Evolutionary conservation across 179 eudicot species (phyloP), one percentile per base, ranked within the genome.

Genomic region (Camellia oleifera): DNA sequence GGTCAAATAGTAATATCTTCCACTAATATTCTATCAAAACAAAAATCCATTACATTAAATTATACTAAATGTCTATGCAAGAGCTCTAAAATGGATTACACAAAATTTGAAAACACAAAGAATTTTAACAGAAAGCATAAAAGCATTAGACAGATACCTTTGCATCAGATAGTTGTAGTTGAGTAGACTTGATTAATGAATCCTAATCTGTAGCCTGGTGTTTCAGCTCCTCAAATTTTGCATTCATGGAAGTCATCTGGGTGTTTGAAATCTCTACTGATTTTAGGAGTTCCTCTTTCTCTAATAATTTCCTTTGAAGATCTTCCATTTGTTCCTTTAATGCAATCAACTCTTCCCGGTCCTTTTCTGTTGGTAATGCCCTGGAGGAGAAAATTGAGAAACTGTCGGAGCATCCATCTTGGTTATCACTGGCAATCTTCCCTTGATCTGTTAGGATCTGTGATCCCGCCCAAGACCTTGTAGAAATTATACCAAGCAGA

Each of bases 251-350:
- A 79, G 72, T 86, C 84, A 85, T 58, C 82, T 91, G 85, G 69
- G 70, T 86, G 84, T 88, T 94, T 57, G 89, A 81, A 65, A 52
- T 77, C 77, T 96, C 94, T 10, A 87, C 89, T 60, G 86, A 87
- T 83, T 88, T 87, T 72, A 94, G 81, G 66, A 90, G 91, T 82
- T 94, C 97, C 76, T 92, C 98, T 85, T 94, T 96, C 79, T 92
- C 97, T 42, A 82, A 75, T 70, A 96, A 78, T 81, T 88, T 89
- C 79, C 77, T 86, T 57, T 89, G 92, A 64, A 96, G 86, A 79
- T 92, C 93, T 82, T 85, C 95, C 78, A 94, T 84, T 81, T 96
- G 93, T 81, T 89, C 90, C 83, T 86, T 87, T 82, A 96, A 75
- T 73, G 91, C 87, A 76, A 82, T 82, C 83, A 96, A 79, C 81